Conservation (phyloP, 805 yeast species). For the Myxozyma monticola region DNA sequence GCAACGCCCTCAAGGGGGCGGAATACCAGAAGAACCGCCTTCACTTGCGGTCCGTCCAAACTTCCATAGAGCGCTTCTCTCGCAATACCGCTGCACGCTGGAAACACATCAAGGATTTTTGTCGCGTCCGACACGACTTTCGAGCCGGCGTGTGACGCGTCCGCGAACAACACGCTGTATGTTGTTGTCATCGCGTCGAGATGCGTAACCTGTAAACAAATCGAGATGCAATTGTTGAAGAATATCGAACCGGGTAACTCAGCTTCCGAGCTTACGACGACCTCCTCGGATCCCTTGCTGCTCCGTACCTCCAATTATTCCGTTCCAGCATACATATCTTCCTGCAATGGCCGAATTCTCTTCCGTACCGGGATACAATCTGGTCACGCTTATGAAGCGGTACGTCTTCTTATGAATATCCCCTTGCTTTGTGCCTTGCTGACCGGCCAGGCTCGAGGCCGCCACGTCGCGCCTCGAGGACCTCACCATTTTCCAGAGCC, state of each 20-base stretch:
- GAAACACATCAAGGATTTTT: not conserved
- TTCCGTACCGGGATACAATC: slow-evolving; percentile 63
- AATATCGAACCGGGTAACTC: not conserved
- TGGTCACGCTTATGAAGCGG: slow-evolving; percentile 75
- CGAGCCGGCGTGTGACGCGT: not conserved
- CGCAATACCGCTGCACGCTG: not conserved
- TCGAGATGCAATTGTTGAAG: not conserved
- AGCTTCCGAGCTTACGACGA: not conserved
- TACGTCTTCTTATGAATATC: slow-evolving; percentile 37
- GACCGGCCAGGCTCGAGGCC: slow-evolving; percentile 80
- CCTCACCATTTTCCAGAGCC: slow-evolving; percentile 75
- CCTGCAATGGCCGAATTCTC: slow-evolving; percentile 24
- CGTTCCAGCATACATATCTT: not conserved
- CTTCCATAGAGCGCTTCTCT: slow-evolving; percentile 8
- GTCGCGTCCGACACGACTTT: not conserved
- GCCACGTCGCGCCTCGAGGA: slow-evolving; percentile 93
- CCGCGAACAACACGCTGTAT: slow-evolving; percentile 2
- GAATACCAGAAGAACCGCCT: not conserved
- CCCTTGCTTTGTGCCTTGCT: not conserved
- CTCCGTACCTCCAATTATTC: not conserved
- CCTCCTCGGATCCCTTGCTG: not conserved
- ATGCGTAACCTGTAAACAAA: no score
- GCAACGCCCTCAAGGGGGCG: slow-evolving; percentile 14
- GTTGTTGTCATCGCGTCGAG: not conserved
- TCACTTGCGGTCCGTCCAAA: not conserved